Conservation (phyloP, 2,329 filamentous ascomycete genomes). For the Elsinoe australis region DNA sequence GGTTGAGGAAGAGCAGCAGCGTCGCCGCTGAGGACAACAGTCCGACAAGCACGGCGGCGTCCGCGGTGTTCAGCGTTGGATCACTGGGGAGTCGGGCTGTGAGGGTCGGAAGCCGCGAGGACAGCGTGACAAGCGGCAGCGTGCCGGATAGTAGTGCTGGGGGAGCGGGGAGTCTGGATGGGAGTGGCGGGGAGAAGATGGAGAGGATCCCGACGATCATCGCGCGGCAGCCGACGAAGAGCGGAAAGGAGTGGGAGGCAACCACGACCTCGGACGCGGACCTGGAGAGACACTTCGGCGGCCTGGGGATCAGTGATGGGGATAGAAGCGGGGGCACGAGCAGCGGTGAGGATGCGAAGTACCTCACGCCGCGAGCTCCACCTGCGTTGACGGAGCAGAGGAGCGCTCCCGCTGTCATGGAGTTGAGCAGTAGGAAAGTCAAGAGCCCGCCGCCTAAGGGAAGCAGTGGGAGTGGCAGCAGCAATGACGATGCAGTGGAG, state of each 20-base stretch:
- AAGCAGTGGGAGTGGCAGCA: conserved; percentile 1
- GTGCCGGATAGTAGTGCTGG: too few relatives aligned
- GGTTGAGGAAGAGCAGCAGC: conserved; percentile 56
- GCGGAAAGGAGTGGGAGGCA: neutral
- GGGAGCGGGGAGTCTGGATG: conserved; percentile 40
- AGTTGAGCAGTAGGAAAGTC: conserved; percentile 6
- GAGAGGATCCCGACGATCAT: conserved; percentile 74
- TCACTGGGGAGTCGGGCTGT: conserved; percentile 65
- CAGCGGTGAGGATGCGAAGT: conserved; percentile 43
- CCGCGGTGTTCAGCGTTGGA: conserved; percentile 48
- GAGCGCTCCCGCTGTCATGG: conserved; percentile 52
- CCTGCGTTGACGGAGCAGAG: conserved; percentile 55
- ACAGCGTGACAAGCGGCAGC: conserved; percentile 82
- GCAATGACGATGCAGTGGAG: conserved; percentile 5
- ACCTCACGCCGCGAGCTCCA: conserved; percentile 32
- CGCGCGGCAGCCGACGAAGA: conserved; percentile 51
- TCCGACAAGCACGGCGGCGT: conserved; percentile 71
- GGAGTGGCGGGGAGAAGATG: conserved; percentile 57
- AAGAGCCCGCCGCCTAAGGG: neutral
- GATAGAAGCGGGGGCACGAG: conserved; percentile 31
- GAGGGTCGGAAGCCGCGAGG: conserved; percentile 70
- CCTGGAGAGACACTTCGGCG: conserved; percentile 46
- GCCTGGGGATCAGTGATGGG: conserved; percentile 58
- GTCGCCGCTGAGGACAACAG: conserved; percentile 62
- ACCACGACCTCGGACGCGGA: conserved; percentile 67